phyloP scores from a whole-genome alignment of 2,329 filamentous ascomycete genomes.

The Knufia fluminis region DNA sequence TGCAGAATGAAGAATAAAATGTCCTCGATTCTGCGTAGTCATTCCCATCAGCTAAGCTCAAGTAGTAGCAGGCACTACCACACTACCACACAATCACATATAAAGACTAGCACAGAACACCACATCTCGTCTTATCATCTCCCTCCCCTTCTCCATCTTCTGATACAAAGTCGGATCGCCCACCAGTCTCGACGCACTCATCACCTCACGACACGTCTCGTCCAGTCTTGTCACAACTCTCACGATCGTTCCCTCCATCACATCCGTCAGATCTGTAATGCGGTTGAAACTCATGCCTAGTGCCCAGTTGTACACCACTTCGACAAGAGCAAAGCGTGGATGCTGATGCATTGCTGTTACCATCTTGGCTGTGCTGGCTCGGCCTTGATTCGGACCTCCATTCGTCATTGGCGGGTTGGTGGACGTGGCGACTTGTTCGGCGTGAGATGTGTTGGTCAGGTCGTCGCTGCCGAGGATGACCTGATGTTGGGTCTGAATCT shows the following conservation, averaged over 20 bases:
- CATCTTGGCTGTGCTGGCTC: background rate
- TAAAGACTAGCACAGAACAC: constrained; percentile 82
- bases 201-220: constrained; percentile 93
- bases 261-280: constrained; percentile 90
- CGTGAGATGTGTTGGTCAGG: constrained; percentile 12
- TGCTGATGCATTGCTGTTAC: constrained; percentile 28
- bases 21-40: too few relatives aligned
- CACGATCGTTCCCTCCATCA: constrained; percentile 95
- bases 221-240: constrained; percentile 87
- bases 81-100: constrained; percentile 47
- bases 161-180: constrained; percentile 86
- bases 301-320: constrained; percentile 98
- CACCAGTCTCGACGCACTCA: constrained; percentile 91
- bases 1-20: too few relatives aligned
- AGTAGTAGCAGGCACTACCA: background rate
- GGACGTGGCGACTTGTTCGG: constrained; percentile 3
- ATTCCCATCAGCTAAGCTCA: too few relatives aligned
- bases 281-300: constrained; percentile 97
- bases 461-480: constrained; percentile 86
- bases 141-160: constrained; percentile 96
- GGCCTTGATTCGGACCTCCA: background rate
- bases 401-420: constrained; percentile 77
- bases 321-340: constrained; percentile 85
- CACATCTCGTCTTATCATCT: constrained; percentile 94
- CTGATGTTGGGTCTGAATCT: constrained; percentile 79